phyloP scores from a whole-genome alignment of 1,284 basidiomycete genomes.

The Cutaneotrichosporon sp. region DNA sequence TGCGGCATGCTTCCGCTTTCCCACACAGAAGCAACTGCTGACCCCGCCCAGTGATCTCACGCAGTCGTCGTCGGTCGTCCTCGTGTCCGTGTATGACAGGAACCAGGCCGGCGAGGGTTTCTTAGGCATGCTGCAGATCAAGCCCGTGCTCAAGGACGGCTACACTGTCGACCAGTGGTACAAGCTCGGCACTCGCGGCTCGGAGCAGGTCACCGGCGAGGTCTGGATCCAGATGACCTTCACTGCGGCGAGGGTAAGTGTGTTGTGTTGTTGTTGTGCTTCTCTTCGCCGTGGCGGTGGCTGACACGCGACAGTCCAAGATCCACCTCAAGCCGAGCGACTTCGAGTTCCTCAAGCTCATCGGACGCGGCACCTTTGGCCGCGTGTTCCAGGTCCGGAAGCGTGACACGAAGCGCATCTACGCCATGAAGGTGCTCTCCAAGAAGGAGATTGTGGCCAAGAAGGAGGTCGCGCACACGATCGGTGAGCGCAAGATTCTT shows the following conservation, averaged over 20 bases:
- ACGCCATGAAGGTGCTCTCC: constrained; percentile 98
- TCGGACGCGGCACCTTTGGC: constrained; percentile 98
- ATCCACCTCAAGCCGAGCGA: constrained; percentile 82
- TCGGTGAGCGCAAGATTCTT: constrained; percentile 98
- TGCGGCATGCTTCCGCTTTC: constrained; percentile 31
- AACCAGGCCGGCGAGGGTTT: constrained; percentile 79
- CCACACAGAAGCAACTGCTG: neutral
- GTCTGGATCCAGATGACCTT: constrained; percentile 94
- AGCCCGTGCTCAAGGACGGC: constrained; percentile 84
- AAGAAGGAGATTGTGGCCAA: constrained; percentile 99
- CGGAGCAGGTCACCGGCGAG: constrained; percentile 83
- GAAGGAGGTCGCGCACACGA: constrained; percentile 99
- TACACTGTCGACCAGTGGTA: constrained; percentile 97
- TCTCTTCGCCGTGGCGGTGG: neutral
- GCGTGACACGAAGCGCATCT: constrained; percentile 96
- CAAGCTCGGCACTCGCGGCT: constrained; percentile 75
- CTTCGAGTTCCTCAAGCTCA: constrained; percentile 98
- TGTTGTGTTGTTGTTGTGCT: neutral
- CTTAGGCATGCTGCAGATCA: constrained; percentile 88
- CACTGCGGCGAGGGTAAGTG: constrained; percentile 79
- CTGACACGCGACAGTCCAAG: constrained; percentile 62
- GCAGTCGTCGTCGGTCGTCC: constrained; percentile 80
- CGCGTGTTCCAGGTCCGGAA: constrained; percentile 99
- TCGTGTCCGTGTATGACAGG: constrained; percentile 92
- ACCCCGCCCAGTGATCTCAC: constrained; percentile 77